These are phyloP conservation scores for Zizania palustris DNA, from an alignment of 202 grass and related monocot genomes.

Conservation along the genomic window DNA sequence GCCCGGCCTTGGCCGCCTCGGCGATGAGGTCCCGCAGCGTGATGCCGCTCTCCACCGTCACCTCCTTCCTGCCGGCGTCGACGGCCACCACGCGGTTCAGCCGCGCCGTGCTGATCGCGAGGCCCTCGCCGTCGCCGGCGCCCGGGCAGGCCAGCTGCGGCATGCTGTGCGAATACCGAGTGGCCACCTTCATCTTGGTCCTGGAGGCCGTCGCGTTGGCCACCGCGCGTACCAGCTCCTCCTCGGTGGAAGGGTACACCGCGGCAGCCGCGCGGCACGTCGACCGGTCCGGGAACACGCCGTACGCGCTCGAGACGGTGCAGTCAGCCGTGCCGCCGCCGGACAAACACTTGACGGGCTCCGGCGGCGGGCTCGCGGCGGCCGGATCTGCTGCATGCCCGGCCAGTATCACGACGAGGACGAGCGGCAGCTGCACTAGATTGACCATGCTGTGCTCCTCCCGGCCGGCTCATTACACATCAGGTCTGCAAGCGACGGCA, in stretches of 20 bases:
- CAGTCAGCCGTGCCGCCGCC: constrained; percentile 30
- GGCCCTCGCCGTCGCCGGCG: constrained; percentile 19
- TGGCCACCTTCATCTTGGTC: constrained; percentile 64
- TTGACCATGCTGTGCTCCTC: not conserved
- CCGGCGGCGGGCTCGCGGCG: constrained; percentile 39
- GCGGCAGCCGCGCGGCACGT: constrained; percentile 52
- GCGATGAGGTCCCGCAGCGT: constrained; percentile 56
- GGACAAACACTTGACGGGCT: constrained; percentile 51
- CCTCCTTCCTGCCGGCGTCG: constrained; percentile 15
- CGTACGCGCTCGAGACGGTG: constrained; percentile 67
- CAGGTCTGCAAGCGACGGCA: not conserved
- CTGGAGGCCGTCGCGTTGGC: constrained; percentile 38
- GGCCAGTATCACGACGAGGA: not conserved
- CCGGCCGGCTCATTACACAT: too few species aligned
- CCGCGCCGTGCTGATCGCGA: constrained; percentile 57
- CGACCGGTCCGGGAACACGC: constrained; percentile 67
- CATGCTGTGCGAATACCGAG: constrained; percentile 67
- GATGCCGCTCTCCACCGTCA: constrained; percentile 64
- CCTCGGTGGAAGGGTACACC: constrained; percentile 56
- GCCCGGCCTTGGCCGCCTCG: constrained; percentile 36
- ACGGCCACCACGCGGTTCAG: constrained; percentile 55
- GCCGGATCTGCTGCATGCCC: not conserved
- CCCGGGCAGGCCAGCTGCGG: constrained; percentile 69
- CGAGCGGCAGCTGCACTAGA: not conserved
- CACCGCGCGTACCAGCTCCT: constrained; percentile 59